Evolutionary conservation across 345 rosid genomes (phyloP).

Genomic region (Bretschneidera sinensis): DNA sequence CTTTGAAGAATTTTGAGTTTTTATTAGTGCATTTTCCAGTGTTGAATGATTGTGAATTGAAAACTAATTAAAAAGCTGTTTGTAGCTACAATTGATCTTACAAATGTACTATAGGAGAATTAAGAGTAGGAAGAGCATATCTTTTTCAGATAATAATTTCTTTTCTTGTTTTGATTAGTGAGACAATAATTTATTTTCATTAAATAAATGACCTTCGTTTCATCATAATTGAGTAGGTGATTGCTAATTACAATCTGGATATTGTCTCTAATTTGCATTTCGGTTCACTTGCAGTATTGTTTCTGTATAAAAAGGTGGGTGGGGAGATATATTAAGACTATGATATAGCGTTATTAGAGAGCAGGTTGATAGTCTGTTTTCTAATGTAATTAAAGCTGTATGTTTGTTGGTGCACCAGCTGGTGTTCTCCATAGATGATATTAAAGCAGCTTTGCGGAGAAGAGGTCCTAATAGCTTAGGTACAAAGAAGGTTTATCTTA

Average conservation of each 20-base stretch:
- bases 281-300: too few species aligned
- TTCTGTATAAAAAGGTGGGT: too few species aligned
- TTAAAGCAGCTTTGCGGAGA: constrained; percentile 44
- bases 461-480: constrained; percentile 82
- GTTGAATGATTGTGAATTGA: background rate
- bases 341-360: too few species aligned
- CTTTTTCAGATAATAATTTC: too few species aligned
- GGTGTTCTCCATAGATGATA: constrained; percentile 47
- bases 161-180: too few species aligned
- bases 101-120: background rate
- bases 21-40: background rate
- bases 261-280: too few species aligned
- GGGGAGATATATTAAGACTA: too few species aligned
- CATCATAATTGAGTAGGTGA: too few species aligned
- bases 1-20: background rate
- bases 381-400: background rate
- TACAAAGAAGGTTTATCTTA: constrained; percentile 41
- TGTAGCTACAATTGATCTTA: background rate
- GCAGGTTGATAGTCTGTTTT: background rate
- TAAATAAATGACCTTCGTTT: too few species aligned
- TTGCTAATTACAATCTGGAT: too few species aligned
- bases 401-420: constrained; percentile 24
- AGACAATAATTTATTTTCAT: too few species aligned
- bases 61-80: background rate
- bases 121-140: too few species aligned